A percentile compares a stretch with the other conserved stretches of the same genome.
Conservation (phyloP, 1,284 basidiomycete genomes). For the Trametes polyzona region DNA sequence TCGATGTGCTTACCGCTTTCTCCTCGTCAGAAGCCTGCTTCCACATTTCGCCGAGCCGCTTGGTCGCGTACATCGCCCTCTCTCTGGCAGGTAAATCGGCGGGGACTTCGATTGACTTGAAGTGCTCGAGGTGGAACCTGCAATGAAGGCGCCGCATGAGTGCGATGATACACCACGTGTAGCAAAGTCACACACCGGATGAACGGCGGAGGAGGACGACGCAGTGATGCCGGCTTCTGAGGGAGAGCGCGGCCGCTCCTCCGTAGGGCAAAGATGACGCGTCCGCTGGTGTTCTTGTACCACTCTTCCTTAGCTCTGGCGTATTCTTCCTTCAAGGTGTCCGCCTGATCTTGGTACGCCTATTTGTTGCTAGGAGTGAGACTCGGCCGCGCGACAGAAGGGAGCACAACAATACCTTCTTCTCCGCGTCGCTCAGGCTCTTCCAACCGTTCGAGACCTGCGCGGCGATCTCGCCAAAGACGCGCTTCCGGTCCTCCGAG, state of each 20-base stretch:
- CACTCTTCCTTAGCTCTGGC: conserved; percentile 14
- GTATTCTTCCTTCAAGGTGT: conserved; percentile 1
- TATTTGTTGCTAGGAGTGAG: neutral
- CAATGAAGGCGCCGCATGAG: no score
- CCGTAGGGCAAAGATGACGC: conserved; percentile 16
- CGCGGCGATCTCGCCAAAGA: neutral
- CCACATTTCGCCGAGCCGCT: conserved; percentile 11
- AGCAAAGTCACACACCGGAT: neutral
- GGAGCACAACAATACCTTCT: conserved; percentile 18
- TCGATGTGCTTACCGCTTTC: conserved; percentile 17
- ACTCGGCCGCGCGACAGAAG: neutral
- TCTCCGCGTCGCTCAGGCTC: conserved; percentile 26
- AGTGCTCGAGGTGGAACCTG: neutral
- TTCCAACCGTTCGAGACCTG: conserved; percentile 12
- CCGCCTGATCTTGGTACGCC: conserved; percentile 9
- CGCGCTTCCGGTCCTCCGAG: no score
- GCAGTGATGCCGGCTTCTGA: neutral
- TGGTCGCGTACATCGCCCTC: neutral
- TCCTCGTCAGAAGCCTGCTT: conserved; percentile 11
- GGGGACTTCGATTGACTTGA: neutral
- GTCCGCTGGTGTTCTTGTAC: conserved; percentile 13
- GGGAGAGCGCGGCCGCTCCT: neutral
- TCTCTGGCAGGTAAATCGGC: neutral
- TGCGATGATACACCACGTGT: no score
- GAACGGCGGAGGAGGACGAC: neutral